A percentile compares a stretch with the other conserved stretches of the same genome.
These are phyloP conservation scores for Acacia concinna DNA, from an alignment of 331 rosid species.

Conservation along the genomic window DNA sequence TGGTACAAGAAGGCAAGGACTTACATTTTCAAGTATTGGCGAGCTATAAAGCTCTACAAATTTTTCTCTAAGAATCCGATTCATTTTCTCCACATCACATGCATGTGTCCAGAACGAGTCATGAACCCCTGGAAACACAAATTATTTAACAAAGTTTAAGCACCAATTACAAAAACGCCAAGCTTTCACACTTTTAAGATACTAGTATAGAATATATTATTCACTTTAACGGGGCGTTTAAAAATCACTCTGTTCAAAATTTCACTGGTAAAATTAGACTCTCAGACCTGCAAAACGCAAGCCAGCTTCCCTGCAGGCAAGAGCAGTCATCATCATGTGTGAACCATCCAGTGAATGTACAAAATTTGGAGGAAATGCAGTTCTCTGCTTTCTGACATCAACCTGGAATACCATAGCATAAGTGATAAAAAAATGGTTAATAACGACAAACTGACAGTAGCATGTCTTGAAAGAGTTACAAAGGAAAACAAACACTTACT, in stretches of 20 bases:
- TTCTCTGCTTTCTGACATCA: slow-evolving; percentile 70
- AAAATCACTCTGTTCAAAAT: background rate
- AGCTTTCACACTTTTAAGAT: background rate
- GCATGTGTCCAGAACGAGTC: slow-evolving; percentile 95
- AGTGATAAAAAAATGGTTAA: slow-evolving; percentile 11
- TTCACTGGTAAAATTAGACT: background rate
- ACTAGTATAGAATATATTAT: background rate
- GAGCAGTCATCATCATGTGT: slow-evolving; percentile 92
- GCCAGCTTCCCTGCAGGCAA: slow-evolving; percentile 80
- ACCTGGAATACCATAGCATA: slow-evolving; percentile 44
- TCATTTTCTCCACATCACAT: slow-evolving; percentile 77
- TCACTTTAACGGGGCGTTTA: background rate
- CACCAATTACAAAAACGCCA: background rate
- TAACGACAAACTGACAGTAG: background rate
- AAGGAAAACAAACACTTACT: slow-evolving; percentile 40
- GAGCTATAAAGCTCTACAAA: slow-evolving; percentile 78
- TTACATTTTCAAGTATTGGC: slow-evolving; percentile 84
- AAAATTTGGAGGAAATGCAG: slow-evolving; percentile 87
- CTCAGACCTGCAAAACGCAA: slow-evolving; percentile 79
- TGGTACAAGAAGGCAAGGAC: slow-evolving; percentile 25
- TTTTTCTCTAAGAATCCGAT: slow-evolving; percentile 63
- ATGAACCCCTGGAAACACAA: slow-evolving; percentile 68
- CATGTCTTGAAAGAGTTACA: background rate
- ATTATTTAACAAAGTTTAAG: slow-evolving; percentile 17
- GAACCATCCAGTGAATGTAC: slow-evolving; percentile 85